Conservation (phyloP, 1,139 yeast genomes). For the Saccharomyces hybrid region DNA sequence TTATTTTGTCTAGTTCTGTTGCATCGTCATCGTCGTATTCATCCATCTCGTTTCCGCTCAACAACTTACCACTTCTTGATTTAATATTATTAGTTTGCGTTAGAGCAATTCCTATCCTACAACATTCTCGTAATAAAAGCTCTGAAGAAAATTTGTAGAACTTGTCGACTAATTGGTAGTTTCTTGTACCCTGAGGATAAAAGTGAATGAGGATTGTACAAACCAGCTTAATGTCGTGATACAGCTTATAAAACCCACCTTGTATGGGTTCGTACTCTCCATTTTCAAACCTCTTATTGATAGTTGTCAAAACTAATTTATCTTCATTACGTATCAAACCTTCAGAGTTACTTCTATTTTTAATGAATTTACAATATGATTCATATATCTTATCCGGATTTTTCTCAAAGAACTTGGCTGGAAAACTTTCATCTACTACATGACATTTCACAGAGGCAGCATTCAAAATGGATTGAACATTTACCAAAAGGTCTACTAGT, state of each 20-base stretch:
- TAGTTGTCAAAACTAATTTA: slow-evolving; percentile 28
- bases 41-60: slow-evolving; percentile 8
- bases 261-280: slow-evolving; percentile 36
- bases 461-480: slow-evolving; percentile 3
- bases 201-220: slow-evolving; percentile 45
- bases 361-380: slow-evolving; percentile 37
- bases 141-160: slow-evolving; percentile 68
- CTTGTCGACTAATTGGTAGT: slow-evolving; percentile 54
- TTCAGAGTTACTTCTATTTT: slow-evolving; percentile 21
- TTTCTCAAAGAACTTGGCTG: slow-evolving; percentile 41
- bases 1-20: slow-evolving; percentile 26
- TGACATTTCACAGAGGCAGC: slow-evolving; percentile 29
- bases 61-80: not conserved
- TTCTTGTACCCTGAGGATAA: slow-evolving; percentile 48
- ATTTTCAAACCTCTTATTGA: slow-evolving; percentile 31
- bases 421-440: slow-evolving; percentile 39
- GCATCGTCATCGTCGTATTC: slow-evolving; percentile 18
- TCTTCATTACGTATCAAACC: slow-evolving; percentile 25
- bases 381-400: slow-evolving; percentile 39
- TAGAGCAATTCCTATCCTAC: slow-evolving; percentile 39
- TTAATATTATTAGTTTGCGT: slow-evolving; percentile 5
- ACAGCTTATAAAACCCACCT: slow-evolving; percentile 44
- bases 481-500: not conserved
- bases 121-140: slow-evolving; percentile 62
- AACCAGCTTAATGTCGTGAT: slow-evolving; percentile 68